Evolutionary conservation across 306 rosid species (phyloP).

Genomic region (Pyrus communis): DNA sequence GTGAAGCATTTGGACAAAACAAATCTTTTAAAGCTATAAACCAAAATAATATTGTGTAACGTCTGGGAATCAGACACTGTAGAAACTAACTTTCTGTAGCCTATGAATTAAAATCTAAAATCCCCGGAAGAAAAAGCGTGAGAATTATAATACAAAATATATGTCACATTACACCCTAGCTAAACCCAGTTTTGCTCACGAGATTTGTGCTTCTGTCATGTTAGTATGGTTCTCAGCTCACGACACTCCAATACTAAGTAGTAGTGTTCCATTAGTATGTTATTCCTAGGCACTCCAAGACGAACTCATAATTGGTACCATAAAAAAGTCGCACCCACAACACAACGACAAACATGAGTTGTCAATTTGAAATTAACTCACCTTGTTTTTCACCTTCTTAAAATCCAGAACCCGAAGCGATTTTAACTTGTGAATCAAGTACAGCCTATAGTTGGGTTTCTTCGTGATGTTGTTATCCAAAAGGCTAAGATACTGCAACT

Average conservation of each 20-base stretch:
- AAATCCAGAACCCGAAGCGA: conserved; percentile 82
- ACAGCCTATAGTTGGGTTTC: conserved; percentile 78
- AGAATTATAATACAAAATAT: neutral
- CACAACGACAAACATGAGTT: neutral
- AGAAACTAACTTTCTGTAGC: neutral
- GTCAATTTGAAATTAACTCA: conserved; percentile 2
- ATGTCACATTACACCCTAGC: neutral
- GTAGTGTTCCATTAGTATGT: neutral
- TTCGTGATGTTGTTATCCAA: conserved; percentile 84
- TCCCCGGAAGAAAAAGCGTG: neutral
- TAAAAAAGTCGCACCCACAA: neutral
- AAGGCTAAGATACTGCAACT: conserved; percentile 76
- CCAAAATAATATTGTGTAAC: neutral
- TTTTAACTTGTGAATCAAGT: conserved; percentile 67
- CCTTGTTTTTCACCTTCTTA: conserved; percentile 77
- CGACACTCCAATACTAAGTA: neutral
- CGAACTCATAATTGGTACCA: neutral
- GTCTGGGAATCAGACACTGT: neutral
- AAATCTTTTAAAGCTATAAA: neutral
- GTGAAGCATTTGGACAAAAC: neutral
- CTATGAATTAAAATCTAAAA: neutral
- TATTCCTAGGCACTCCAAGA: neutral
- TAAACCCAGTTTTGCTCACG: neutral
- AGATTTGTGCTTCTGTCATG: neutral
- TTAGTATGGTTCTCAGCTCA: neutral